Base-by-base conservation (phyloP, 805 yeast species). In the Ogataea polymorpha region DNA sequence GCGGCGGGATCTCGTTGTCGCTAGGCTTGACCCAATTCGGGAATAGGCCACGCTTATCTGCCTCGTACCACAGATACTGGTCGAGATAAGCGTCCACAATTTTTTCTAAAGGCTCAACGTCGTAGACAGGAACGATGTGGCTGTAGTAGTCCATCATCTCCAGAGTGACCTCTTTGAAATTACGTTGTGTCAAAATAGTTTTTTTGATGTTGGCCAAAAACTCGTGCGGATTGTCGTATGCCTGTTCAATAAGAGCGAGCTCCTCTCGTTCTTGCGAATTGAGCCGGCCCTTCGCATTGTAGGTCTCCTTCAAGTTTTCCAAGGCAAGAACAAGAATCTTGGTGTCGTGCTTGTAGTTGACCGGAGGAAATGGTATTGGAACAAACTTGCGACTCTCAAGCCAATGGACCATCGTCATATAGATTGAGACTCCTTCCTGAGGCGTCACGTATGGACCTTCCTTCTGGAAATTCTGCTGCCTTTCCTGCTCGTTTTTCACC, bases 11-110 rank as follows among this genome's bases (percentile, higher is more conserved):
- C 62, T 93, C 99, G 21, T 86, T 75, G 54, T 93, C 99, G 51
- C 86, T 79, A 7, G 99, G 99, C 58, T 93, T 93, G 28, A 93
- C 74, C 99, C 99, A 93, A 58, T 82, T 83, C 4, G 99, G 99
- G 64, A 93, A 93, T 20, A 93, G 63, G 6, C 81, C 78, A 44
- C 96, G 67, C 58, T 85, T 81, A 40, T 87, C 96, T 8, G 93
- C 91, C 58, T 93, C 98, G 62, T 85, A 91, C 96, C 98, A 93
- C 32, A 93, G 66, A 54, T 91, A 93, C 56, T 93, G 99, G 56
- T 91, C 98, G 29, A 93, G 64, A 51, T 91, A 93, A 0, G 98
- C 96, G 66, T 93, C 99, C 0, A 96, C 89, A 37, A 93, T 87
- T 58, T 90, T 93, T 61, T 93, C 99, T 30, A 89, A 63, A 0